phyloP scores from a whole-genome alignment of 2,329 filamentous ascomycete species.

The Lecanosticta acicola region DNA sequence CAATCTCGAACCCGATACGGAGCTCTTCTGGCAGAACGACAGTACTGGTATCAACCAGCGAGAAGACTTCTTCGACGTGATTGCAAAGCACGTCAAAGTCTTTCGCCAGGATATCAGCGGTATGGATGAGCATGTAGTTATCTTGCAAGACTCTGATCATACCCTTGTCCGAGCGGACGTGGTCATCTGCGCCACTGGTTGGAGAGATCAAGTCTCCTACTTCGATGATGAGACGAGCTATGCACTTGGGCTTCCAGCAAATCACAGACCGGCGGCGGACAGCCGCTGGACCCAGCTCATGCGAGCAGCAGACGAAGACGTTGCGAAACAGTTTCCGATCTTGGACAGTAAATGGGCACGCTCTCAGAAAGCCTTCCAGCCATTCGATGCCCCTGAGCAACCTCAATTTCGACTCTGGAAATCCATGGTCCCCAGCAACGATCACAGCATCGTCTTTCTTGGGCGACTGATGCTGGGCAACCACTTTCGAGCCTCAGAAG shows the following conservation, averaged over 20 bases:
- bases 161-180: background rate
- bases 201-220: background rate
- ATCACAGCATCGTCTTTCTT: constrained; percentile 24
- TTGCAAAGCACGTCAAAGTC: constrained; percentile 25
- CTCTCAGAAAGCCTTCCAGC: background rate
- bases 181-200: background rate
- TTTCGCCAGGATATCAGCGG: constrained; percentile 12
- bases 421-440: constrained; percentile 18
- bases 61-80: constrained; percentile 24
- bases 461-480: constrained; percentile 23
- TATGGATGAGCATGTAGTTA: background rate
- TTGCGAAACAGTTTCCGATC: background rate
- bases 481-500: constrained; percentile 24
- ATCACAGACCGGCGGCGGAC: background rate
- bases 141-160: background rate
- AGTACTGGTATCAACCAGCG: constrained; percentile 20
- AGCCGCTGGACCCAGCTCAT: background rate
- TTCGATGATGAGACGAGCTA: background rate
- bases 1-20: constrained; percentile 25
- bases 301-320: background rate
- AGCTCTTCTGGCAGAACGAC: constrained; percentile 28
- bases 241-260: background rate
- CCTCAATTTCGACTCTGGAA: constrained; percentile 1
- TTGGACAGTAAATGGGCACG: no score
- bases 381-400: background rate